Evolutionary conservation across 345 rosid species (phyloP), one percentile per base, ranked within the genome.

Genomic region (Pugionium cornutum): DNA sequence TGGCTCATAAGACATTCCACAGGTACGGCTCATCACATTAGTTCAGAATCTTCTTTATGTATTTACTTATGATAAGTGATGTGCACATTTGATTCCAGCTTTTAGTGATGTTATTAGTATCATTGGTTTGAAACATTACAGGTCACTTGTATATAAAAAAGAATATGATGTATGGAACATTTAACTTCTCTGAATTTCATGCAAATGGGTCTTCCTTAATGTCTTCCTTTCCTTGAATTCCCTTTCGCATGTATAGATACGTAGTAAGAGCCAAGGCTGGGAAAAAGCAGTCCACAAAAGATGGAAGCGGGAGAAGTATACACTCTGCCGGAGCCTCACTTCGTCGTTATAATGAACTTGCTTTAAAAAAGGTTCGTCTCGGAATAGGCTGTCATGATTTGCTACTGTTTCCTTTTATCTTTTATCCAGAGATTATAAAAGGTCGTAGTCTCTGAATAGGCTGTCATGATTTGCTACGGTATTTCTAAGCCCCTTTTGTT

Each of bases 221-320:
- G 32, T 46, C 7, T 45, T 51, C 42, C 41, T 30, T 18, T 62
- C 57, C 64, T 48, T 31, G 42, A 4, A 9, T 29, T 66, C 51
- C 41, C 34, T 69, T 48, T 25, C 58, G 52, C 58, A 75, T 59
- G 34, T 78, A 58, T 75, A 94, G 99, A 78, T 94, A 94, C 45
- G 96, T 90, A 30, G 96, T 94, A 66, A 84, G 99, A 83, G 97
- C 97, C 63, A 94, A 84, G 90, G 95, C 99, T 66, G 99, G 99
- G 40, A 90, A 83, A 77, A 90, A 85, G 50, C 99, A 94, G 84
- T 90, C 99, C 46, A 78, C 90, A 4, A 94, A 94, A 78, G 96
- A 94, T 78, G 95, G 77, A 69, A 66, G 80, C 65, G 99, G 97
- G 68, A 86, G 84, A 77, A 72, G 84, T 71, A 81, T 82, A 9